Conservation (phyloP, 2,329 filamentous ascomycete genomes). For the Alternaria sp. region DNA sequence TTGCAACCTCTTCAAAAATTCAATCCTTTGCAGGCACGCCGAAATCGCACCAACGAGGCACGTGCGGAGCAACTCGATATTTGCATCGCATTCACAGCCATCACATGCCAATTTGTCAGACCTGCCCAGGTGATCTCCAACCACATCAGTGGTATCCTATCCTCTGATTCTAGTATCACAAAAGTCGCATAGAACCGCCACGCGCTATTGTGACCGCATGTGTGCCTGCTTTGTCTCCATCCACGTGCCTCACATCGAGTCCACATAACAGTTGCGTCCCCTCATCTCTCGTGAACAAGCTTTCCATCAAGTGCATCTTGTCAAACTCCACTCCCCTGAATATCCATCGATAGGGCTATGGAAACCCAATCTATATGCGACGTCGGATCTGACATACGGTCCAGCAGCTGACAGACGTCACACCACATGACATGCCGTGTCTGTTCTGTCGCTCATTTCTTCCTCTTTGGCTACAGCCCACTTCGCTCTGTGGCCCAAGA, state of each 20-base stretch:
- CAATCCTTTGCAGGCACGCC: neutral
- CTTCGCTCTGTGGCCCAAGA: slow-evolving; percentile 15
- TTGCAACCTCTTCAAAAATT: neutral
- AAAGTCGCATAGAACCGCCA: neutral
- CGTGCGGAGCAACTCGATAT: neutral
- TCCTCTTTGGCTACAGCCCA: slow-evolving; percentile 22
- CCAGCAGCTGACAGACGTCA: slow-evolving; percentile 2
- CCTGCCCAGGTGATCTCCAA: neutral
- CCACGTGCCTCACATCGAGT: neutral
- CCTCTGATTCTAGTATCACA: neutral
- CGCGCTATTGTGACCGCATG: neutral
- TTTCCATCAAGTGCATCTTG: slow-evolving; percentile 12
- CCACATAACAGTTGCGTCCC: neutral
- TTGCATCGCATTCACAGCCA: neutral
- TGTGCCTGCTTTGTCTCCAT: neutral
- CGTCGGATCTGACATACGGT: slow-evolving; percentile 29
- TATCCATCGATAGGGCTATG: slow-evolving; percentile 13
- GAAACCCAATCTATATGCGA: slow-evolving; percentile 10
- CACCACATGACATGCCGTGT: slow-evolving; percentile 9
- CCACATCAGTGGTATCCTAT: neutral
- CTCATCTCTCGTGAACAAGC: slow-evolving; percentile 1
- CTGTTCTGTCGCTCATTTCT: slow-evolving; percentile 29
- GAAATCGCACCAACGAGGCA: neutral
- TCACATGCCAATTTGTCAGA: neutral
- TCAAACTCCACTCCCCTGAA: slow-evolving; percentile 23